phyloP scores from a whole-genome alignment of 768 basidiomycete species.

The Agaricus bisporus region DNA sequence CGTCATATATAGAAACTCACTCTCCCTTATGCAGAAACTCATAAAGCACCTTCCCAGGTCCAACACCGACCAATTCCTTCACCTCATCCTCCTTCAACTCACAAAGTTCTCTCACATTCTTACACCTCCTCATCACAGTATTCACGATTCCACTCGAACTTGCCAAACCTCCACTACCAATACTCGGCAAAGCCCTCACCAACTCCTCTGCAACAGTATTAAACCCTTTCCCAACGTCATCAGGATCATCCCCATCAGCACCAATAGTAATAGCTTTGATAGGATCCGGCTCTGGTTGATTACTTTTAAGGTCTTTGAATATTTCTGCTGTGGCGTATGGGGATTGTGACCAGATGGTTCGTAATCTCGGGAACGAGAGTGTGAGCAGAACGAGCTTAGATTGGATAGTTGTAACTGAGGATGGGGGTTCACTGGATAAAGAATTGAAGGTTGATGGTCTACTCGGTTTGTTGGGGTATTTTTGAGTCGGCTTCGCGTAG shows the following conservation, averaged over 20 bases:
- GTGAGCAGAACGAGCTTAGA: constrained; percentile 90
- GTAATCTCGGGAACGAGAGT: constrained; percentile 84
- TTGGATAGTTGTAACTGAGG: constrained; percentile 59
- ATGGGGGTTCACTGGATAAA: constrained; percentile 20
- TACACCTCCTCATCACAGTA: constrained; percentile 74
- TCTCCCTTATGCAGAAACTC: constrained; percentile 80
- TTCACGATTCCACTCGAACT: constrained; percentile 50
- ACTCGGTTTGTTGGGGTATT: constrained; percentile 52
- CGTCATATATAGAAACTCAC: neutral
- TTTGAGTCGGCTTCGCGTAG: constrained; percentile 54
- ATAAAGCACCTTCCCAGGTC: constrained; percentile 75
- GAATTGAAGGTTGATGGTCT: neutral
- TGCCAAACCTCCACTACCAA: constrained; percentile 53
- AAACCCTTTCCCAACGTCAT: constrained; percentile 55
- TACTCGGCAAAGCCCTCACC: constrained; percentile 74
- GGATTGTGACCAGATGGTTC: constrained; percentile 97
- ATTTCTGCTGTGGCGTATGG: constrained; percentile 89
- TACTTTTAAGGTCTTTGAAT: constrained; percentile 84
- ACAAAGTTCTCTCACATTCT: constrained; percentile 71
- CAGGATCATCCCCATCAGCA: constrained; percentile 58
- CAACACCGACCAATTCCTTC: constrained; percentile 71
- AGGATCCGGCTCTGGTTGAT: constrained; percentile 77
- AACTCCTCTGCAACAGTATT: constrained; percentile 81
- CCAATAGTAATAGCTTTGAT: constrained; percentile 73
- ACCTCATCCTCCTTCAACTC: constrained; percentile 54